A percentile compares a stretch with the other conserved stretches of the same genome.
Conservation (phyloP, 2,329 filamentous ascomycete genomes). For the Colletotrichum tabaci region DNA sequence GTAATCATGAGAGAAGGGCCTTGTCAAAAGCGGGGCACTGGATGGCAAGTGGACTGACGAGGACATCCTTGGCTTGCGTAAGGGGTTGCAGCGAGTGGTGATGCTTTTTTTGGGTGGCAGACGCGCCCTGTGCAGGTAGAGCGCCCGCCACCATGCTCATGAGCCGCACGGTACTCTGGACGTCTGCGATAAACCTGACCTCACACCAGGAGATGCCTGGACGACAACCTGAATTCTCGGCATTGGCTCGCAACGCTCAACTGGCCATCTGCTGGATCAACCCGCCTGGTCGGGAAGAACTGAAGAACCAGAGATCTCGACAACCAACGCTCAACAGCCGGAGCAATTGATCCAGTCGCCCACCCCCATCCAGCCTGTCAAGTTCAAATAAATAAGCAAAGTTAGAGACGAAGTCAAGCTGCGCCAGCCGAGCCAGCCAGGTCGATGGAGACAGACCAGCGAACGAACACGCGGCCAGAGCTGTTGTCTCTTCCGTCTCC, state of each 20-base stretch:
- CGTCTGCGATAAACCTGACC: slow-evolving; percentile 10
- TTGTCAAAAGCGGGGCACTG: slow-evolving; percentile 21
- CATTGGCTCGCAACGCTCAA: not conserved
- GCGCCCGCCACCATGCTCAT: slow-evolving; percentile 19
- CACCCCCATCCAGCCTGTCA: slow-evolving; percentile 23
- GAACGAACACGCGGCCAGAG: slow-evolving; percentile 20
- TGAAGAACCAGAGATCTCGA: not conserved
- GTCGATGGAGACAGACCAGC: not conserved
- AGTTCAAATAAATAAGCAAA: slow-evolving; percentile 8
- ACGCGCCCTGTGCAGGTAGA: slow-evolving; percentile 25
- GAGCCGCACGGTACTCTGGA: slow-evolving; percentile 19
- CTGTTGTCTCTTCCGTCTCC: slow-evolving; percentile 14
- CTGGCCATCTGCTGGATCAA: no score
- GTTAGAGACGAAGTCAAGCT: slow-evolving; percentile 23
- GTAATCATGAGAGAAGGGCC: slow-evolving; percentile 6
- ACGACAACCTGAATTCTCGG: not conserved
- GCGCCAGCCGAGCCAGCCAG: slow-evolving; percentile 4
- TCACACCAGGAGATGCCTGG: not conserved
- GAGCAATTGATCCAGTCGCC: slow-evolving; percentile 17
- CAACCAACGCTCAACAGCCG: slow-evolving; percentile 4
- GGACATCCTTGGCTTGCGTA: slow-evolving; percentile 40
- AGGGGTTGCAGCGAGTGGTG: slow-evolving; percentile 19
- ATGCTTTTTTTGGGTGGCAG: slow-evolving; percentile 14
- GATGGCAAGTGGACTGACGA: slow-evolving; percentile 34
- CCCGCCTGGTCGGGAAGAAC: no score